phyloP scores from a whole-genome alignment of 2,329 filamentous ascomycete genomes.

The Hypoxylon sp. region DNA sequence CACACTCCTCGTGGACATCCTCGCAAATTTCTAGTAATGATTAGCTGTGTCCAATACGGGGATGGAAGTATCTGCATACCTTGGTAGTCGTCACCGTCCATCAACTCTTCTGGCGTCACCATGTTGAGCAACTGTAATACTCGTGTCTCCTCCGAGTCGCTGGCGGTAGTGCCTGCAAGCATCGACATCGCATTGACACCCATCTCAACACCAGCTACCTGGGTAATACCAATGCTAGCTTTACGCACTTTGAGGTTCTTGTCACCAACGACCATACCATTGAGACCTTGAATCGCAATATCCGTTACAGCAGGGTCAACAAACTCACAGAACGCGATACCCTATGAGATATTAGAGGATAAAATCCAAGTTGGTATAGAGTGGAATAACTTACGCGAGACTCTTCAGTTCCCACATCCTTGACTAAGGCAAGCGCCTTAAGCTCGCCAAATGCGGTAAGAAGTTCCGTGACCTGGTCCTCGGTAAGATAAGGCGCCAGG shows the following conservation, averaged over 20 bases:
- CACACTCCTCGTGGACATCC: constrained; percentile 91
- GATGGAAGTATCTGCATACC: constrained; percentile 67
- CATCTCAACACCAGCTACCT: constrained; percentile 91
- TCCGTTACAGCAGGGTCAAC: constrained; percentile 78
- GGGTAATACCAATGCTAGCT: constrained; percentile 93
- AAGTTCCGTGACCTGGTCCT: constrained; percentile 91
- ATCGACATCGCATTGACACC: constrained; percentile 98
- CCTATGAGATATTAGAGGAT: constrained; percentile 61
- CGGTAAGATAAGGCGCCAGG: constrained; percentile 85
- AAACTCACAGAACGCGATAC: constrained; percentile 97
- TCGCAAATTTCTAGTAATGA: constrained; percentile 87
- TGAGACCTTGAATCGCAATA: constrained; percentile 87
- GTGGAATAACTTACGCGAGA: constrained; percentile 72
- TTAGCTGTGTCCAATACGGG: constrained; percentile 47
- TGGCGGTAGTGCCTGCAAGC: constrained; percentile 87
- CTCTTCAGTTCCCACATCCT: constrained; percentile 84
- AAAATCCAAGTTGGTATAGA: background rate
- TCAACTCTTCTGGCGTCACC: constrained; percentile 94
- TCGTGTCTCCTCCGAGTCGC: constrained; percentile 79
- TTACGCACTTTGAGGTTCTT: constrained; percentile 84
- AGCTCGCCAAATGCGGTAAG: constrained; percentile 91
- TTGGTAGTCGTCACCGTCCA: constrained; percentile 95
- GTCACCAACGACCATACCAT: constrained; percentile 92
- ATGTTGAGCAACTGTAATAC: constrained; percentile 97
- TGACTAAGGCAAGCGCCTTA: constrained; percentile 90